These are phyloP conservation scores for Bipolaris bicolor DNA, from an alignment of 2,329 filamentous ascomycete species.

Conservation along the genomic window DNA sequence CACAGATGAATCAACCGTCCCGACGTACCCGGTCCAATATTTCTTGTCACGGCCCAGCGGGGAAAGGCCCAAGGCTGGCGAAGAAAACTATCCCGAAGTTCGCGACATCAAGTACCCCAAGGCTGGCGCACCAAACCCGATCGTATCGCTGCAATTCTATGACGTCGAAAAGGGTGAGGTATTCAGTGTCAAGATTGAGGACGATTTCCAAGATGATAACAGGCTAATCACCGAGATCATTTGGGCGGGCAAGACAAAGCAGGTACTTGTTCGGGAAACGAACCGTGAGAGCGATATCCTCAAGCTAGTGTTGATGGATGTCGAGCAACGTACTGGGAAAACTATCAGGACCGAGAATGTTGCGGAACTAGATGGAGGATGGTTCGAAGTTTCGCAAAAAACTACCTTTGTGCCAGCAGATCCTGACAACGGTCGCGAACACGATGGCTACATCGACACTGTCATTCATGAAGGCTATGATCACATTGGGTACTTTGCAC, in stretches of 20 bases:
- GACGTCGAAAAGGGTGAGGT: constrained; percentile 77
- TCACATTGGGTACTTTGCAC: constrained; percentile 91
- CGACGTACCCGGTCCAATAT: constrained; percentile 91
- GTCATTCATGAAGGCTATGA: constrained; percentile 86
- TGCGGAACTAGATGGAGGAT: constrained; percentile 86
- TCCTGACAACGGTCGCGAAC: constrained; percentile 70
- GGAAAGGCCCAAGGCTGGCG: constrained; percentile 67
- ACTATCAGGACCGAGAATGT: constrained; percentile 82
- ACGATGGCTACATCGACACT: constrained; percentile 93
- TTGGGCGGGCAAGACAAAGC: constrained; percentile 77
- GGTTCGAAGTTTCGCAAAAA: constrained; percentile 92
- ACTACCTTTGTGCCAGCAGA: constrained; percentile 89
- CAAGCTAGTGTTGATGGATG: constrained; percentile 85
- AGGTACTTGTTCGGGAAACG: constrained; percentile 87
- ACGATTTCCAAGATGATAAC: constrained; percentile 79
- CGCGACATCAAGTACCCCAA: constrained; percentile 97
- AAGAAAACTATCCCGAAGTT: constrained; percentile 90
- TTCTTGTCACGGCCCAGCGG: constrained; percentile 88
- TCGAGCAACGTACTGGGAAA: constrained; percentile 72
- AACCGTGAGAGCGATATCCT: constrained; percentile 94
- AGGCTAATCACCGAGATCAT: constrained; percentile 91
- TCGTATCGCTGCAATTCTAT: constrained; percentile 87
- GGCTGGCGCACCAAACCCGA: constrained; percentile 89
- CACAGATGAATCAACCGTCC: constrained; percentile 91
- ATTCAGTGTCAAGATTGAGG: constrained; percentile 78